These are phyloP conservation scores for Leccinum pachyderme DNA, from an alignment of 1,284 basidiomycete genomes.

Conservation along the genomic window DNA sequence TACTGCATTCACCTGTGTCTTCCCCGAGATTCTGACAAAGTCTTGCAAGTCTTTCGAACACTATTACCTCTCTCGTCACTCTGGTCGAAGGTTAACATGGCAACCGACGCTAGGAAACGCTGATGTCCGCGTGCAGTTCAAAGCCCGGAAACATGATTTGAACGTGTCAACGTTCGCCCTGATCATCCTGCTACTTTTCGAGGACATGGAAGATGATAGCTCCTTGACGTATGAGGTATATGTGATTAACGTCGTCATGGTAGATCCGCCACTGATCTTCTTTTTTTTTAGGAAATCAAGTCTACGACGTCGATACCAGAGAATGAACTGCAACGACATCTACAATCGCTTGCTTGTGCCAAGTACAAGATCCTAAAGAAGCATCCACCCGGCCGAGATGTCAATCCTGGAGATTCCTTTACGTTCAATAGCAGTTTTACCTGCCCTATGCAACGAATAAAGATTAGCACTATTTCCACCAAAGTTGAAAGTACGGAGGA, in stretches of 20 bases:
- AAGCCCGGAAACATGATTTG: constrained; percentile 79
- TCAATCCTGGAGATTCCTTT: constrained; percentile 77
- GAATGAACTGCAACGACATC: constrained; percentile 80
- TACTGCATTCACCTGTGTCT: constrained; percentile 58
- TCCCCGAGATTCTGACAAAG: constrained; percentile 65
- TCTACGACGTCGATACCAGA: constrained; percentile 75
- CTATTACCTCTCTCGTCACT: constrained; percentile 89
- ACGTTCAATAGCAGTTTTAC: constrained; percentile 87
- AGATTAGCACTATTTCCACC: constrained; percentile 88
- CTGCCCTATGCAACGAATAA: constrained; percentile 84
- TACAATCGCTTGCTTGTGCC: constrained; percentile 97
- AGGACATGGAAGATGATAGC: constrained; percentile 66
- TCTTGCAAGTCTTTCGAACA: constrained; percentile 79
- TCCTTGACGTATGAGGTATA: constrained; percentile 70
- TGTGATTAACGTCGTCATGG: constrained; percentile 13
- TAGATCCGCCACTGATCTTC: not conserved
- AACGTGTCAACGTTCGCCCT: constrained; percentile 92
- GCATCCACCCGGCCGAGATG: constrained; percentile 84
- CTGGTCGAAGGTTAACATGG: constrained; percentile 91
- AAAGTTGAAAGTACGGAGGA: constrained; percentile 88
- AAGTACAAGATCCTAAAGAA: constrained; percentile 95
- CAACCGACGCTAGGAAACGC: constrained; percentile 91
- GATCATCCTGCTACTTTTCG: constrained; percentile 88
- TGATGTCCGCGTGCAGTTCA: constrained; percentile 87
- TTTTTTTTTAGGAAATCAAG: constrained; percentile 56